Evolutionary conservation across 2,329 filamentous ascomycete genomes (phyloP), one percentile per base, ranked within the genome.

Genomic region (Truncatella angustata): DNA sequence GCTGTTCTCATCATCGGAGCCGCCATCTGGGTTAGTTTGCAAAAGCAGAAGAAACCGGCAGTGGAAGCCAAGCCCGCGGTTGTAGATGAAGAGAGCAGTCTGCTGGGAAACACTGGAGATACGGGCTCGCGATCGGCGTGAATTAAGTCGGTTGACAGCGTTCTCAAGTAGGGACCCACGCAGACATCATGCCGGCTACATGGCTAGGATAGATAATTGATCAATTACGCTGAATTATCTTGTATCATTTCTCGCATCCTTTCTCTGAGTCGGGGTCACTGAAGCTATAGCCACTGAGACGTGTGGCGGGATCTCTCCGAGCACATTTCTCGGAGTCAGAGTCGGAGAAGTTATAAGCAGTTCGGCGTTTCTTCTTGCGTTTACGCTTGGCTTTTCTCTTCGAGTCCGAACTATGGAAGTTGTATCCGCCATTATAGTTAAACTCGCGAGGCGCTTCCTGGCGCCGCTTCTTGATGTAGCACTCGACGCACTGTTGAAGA

Each of bases 1-100:
- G 69, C 70, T 37, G 63, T 56, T 5, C 53, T 76, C 10, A 74
- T 76, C 28, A 73, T 76, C 21, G 67, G 67, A 0, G 70, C 67
- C 0, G 71, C 72, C 1, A 55, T 76, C 23, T 75, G 72, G 72
- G 64, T 74, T 4, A 73, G 66, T 32, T 12, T 75, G 7, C 73
- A 75, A 44, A 74, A 73, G 58, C 67, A 65, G 49, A 60, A 61
- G 16, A 54, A 63, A 44, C 68, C 50, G 2, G 53, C 61, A 10
- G 53, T 52, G 4, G 45, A 58, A 20, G 52, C 56, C 39, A 63
- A 57, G 23, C 58, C 52, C 4, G 24, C 55, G 0, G 49, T 58
- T 3, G 50, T 57, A 1, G 70, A 73, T 9, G 71, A 74, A 44
- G 72, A 74, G 57, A 66, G 60, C 12, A 66, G 65, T 44, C 59